Evolutionary conservation across 257 asterid species (phyloP).

Genomic region (Solanum lycopersicoides): DNA sequence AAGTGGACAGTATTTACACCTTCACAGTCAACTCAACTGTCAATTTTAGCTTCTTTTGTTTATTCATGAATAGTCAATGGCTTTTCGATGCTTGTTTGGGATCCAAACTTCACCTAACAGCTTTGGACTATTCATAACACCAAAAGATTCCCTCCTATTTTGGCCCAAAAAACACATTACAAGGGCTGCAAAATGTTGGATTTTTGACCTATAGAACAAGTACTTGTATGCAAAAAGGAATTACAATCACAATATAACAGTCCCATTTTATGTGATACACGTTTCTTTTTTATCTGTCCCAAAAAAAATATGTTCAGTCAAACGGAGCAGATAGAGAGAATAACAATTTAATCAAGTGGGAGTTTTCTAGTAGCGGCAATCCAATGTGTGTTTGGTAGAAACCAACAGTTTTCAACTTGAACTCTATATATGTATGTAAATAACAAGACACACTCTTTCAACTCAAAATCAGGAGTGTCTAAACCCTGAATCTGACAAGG

Average conservation of each 20-base stretch:
- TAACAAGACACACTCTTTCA: background rate
- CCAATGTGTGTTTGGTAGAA: background rate
- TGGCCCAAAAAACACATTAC: background rate
- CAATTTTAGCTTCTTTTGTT: background rate
- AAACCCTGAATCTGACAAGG: background rate
- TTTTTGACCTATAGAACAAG: background rate
- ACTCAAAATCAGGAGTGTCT: background rate
- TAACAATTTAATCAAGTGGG: background rate
- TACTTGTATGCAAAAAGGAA: background rate
- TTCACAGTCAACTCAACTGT: background rate
- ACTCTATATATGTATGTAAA: background rate
- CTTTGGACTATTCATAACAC: background rate
- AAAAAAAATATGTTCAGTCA: background rate
- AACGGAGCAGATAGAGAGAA: too few species aligned
- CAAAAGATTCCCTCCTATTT: background rate
- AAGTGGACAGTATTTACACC: background rate
- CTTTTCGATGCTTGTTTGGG: background rate
- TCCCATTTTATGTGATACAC: background rate
- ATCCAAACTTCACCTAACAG: background rate
- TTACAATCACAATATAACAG: background rate
- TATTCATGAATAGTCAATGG: background rate
- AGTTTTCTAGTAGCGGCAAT: background rate
- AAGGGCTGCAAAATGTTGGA: slow-evolving; percentile 2
- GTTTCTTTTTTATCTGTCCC: too few species aligned
- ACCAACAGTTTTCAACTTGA: background rate